Evolutionary conservation across 164 flowering plant species (phyloP).

Genomic region (Hamamelis virginiana): DNA sequence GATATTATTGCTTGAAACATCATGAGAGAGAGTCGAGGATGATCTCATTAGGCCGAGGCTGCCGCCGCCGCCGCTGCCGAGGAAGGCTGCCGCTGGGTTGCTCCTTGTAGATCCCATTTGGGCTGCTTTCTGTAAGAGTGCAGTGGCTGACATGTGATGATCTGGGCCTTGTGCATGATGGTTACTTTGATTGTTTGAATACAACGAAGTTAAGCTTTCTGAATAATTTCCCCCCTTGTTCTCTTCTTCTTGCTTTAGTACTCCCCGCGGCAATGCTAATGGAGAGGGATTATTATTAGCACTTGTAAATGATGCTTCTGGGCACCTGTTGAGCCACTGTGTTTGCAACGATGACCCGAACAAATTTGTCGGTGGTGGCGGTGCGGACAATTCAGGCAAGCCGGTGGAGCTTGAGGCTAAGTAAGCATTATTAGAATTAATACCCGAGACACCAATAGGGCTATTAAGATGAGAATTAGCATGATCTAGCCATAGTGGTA

Average conservation of each 20-base stretch:
- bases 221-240: conserved; percentile 17
- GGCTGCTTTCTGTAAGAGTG: conserved; percentile 72
- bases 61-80: conserved; percentile 1
- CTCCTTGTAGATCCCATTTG: conserved; percentile 72
- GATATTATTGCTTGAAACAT: conserved; percentile 4
- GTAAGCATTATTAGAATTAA: conserved; percentile 17
- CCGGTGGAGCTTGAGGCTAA: conserved; percentile 16
- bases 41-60: conserved; percentile 34
- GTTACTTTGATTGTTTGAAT: conserved; percentile 6
- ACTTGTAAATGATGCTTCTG: conserved; percentile 15
- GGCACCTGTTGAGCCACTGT: conserved; percentile 17
- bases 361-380: conserved; percentile 20
- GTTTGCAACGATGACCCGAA: conserved; percentile 25
- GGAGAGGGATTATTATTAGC: conserved; percentile 28
- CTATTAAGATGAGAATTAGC: conserved; percentile 30
- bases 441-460: conserved; percentile 14
- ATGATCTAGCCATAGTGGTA: conserved; percentile 49
- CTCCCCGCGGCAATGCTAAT: conserved; percentile 15
- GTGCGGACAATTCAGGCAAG: conserved; percentile 27
- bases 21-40: conserved; percentile 20
- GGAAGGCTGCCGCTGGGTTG: conserved; percentile 28
- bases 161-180: conserved; percentile 2
- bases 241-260: conserved; percentile 29
- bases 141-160: conserved; percentile 68
- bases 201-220: conserved; percentile 24